Percentiles rank a stretch among this genome's conserved stretches.
phyloP scores from a whole-genome alignment of 2,329 filamentous ascomycete genomes.

The Epichloe coenophiala region DNA sequence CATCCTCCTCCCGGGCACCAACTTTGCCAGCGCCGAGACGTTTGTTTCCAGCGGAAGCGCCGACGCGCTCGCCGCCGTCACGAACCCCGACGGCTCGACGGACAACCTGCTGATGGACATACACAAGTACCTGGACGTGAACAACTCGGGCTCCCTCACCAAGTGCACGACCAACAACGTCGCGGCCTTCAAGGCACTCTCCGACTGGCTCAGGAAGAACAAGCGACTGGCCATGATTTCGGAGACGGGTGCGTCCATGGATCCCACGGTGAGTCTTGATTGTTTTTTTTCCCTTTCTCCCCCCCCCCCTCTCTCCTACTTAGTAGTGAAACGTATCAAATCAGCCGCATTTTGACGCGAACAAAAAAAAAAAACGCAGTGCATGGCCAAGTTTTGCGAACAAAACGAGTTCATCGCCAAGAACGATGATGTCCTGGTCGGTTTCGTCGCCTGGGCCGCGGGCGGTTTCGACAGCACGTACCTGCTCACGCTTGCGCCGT shows the following conservation, averaged over 20 bases:
- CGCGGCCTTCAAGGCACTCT: conserved; percentile 31
- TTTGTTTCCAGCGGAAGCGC: conserved; percentile 37
- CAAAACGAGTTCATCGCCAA: conserved; percentile 32
- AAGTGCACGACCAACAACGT: conserved; percentile 41
- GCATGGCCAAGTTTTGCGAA: conserved; percentile 29
- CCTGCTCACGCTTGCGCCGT: conserved; percentile 29
- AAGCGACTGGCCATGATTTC: conserved; percentile 36
- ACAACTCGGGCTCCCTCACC: conserved; percentile 38
- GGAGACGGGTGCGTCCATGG: conserved; percentile 37
- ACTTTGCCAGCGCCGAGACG: conserved; percentile 38
- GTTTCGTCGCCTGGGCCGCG: conserved; percentile 33
- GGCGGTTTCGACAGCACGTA: conserved; percentile 30
- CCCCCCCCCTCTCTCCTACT: background rate
- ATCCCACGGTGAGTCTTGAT: conserved; percentile 20
- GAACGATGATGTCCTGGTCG: conserved; percentile 33
- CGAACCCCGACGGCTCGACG: conserved; percentile 44
- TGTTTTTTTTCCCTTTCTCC: background rate
- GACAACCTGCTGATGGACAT: conserved; percentile 44
- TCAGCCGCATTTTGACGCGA: background rate
- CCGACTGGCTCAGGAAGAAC: conserved; percentile 31
- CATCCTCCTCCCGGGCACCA: conserved; percentile 46
- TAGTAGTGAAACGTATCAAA: background rate
- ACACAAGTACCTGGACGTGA: conserved; percentile 46
- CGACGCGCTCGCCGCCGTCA: conserved; percentile 36
- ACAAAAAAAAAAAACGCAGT: conserved; percentile 13